These are phyloP conservation scores for Globisporangium splendens DNA, from an alignment of 352 stramenopile species.

Conservation along the genomic window DNA sequence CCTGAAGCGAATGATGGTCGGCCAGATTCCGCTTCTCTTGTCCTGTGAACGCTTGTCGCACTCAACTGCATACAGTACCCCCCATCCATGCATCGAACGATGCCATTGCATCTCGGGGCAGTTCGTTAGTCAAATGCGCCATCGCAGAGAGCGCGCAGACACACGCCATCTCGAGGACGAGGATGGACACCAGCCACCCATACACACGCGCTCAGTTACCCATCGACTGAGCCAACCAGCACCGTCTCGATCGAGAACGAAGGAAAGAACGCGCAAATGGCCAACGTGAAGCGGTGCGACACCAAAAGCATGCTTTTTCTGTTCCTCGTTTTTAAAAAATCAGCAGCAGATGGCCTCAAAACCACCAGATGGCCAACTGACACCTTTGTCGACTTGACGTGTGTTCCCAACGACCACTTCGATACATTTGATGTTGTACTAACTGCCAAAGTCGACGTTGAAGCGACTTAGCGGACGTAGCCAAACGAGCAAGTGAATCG, in stretches of 20 bases:
- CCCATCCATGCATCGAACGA: too few species aligned
- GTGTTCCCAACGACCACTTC: background rate
- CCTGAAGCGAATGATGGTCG: too few species aligned
- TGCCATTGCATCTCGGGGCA: too few species aligned
- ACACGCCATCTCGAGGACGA: too few species aligned
- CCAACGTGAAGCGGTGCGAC: background rate
- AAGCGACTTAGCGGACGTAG: background rate
- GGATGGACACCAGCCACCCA: too few species aligned
- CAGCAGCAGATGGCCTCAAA: too few species aligned
- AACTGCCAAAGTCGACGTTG: background rate
- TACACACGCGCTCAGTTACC: too few species aligned
- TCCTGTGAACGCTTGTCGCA: too few species aligned
- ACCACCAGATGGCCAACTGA: background rate
- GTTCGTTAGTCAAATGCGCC: too few species aligned
- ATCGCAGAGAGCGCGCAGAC: too few species aligned
- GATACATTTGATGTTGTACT: background rate
- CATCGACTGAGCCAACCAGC: background rate
- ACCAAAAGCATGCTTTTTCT: background rate
- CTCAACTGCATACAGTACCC: too few species aligned
- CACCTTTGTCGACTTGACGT: background rate
- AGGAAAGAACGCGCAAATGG: background rate
- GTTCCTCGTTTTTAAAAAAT: background rate
- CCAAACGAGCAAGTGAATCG: background rate
- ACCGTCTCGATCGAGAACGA: background rate
- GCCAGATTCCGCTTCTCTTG: too few species aligned